phyloP scores from a whole-genome alignment of 164 flowering plant genomes.

The Magnolia officinalis region DNA sequence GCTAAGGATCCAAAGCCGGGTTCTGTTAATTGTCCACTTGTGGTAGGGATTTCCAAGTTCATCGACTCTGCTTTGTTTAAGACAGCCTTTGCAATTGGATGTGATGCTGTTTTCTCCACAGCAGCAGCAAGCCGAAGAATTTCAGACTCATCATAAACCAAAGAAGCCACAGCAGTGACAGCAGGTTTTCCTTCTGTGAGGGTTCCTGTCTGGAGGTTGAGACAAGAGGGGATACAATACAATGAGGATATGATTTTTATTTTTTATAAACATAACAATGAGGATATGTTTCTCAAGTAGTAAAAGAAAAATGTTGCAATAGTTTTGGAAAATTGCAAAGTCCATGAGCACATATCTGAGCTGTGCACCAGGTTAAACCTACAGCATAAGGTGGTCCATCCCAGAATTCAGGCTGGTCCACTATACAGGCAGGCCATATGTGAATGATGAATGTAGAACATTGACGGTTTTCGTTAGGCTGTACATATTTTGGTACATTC shows the following conservation, averaged over 20 bases:
- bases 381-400: background rate
- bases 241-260: background rate
- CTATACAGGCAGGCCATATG: background rate
- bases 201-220: slow-evolving; percentile 77
- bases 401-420: background rate
- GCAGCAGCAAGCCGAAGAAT: slow-evolving; percentile 87
- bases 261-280: too few species aligned
- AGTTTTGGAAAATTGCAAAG: background rate
- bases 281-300: background rate
- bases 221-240: slow-evolving; percentile 9
- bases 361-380: background rate
- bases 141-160: slow-evolving; percentile 53
- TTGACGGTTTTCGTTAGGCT: too few species aligned
- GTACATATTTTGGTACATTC: too few species aligned
- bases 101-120: slow-evolving; percentile 89
- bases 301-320: background rate
- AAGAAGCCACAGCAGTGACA: slow-evolving; percentile 69
- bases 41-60: slow-evolving; percentile 58
- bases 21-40: slow-evolving; percentile 77
- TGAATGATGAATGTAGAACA: too few species aligned
- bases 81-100: slow-evolving; percentile 92
- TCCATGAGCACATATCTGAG: background rate
- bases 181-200: slow-evolving; percentile 92
- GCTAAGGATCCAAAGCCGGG: slow-evolving; percentile 94
- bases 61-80: slow-evolving; percentile 65